These are phyloP conservation scores for Hygrophila difformis DNA, from an alignment of 257 asterid genomes.

Conservation along the genomic window DNA sequence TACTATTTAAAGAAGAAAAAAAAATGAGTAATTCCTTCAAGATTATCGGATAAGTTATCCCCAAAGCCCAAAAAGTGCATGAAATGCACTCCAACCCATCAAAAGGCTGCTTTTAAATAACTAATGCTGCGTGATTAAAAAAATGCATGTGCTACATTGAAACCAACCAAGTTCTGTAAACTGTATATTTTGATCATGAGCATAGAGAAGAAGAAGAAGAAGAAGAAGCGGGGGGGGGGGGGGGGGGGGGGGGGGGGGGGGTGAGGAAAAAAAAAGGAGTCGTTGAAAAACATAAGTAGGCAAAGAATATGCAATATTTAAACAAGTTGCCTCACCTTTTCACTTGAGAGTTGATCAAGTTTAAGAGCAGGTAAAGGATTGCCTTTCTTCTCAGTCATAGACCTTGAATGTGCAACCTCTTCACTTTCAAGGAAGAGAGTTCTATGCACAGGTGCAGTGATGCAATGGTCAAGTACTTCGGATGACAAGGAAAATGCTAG, in stretches of 20 bases:
- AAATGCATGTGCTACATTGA: neutral
- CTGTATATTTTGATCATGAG: neutral
- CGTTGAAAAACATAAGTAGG: too few species aligned
- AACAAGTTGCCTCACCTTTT: conserved; percentile 40
- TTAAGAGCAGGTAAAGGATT: conserved; percentile 47
- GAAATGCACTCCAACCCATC: too few species aligned
- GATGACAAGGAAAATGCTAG: conserved; percentile 11
- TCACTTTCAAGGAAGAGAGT: conserved; percentile 43
- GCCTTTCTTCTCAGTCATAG: conserved; percentile 61
- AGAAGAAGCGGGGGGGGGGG: too few species aligned
- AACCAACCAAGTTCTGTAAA: neutral
- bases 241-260: too few species aligned
- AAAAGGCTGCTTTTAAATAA: too few species aligned
- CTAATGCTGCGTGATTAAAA: too few species aligned
- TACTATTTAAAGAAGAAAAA: conserved; percentile 1
- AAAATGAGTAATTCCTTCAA: too few species aligned
- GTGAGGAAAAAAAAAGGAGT: too few species aligned
- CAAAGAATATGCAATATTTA: conserved; percentile 6
- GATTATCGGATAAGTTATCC: too few species aligned
- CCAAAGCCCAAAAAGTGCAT: too few species aligned
- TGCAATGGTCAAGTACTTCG: conserved; percentile 58
- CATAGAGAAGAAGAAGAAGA: neutral
- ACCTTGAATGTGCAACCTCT: conserved; percentile 40
- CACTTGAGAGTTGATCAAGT: conserved; percentile 63
- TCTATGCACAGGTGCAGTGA: conserved; percentile 63